A percentile compares a stretch with the other conserved stretches of the same genome.
phyloP scores from a whole-genome alignment of 1,284 basidiomycete genomes.

The Heterobasidion irregulare region DNA sequence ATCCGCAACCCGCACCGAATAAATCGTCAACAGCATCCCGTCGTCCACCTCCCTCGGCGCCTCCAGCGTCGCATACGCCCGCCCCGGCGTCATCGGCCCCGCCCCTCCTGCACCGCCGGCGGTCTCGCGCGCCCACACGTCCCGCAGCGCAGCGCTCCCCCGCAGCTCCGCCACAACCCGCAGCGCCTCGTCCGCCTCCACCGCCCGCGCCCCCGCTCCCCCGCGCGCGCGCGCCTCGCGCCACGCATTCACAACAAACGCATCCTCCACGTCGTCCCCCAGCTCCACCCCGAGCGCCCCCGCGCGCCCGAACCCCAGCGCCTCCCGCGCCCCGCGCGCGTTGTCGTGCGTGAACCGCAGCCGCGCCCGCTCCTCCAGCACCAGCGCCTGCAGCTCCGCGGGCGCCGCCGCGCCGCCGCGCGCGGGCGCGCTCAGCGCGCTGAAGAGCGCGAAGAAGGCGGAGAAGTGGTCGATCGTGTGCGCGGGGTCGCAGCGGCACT shows the following conservation, averaged over 20 bases:
- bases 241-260: conserved; percentile 64
- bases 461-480: conserved; percentile 56
- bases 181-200: conserved; percentile 54
- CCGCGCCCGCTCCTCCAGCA: conserved; percentile 52
- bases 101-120: conserved; percentile 27
- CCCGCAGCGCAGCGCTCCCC: conserved; percentile 38
- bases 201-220: conserved; percentile 28
- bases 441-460: conserved; percentile 41
- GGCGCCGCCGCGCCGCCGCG: conserved; percentile 32
- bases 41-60: conserved; percentile 68
- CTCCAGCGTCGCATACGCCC: conserved; percentile 70
- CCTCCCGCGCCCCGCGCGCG: conserved; percentile 30
- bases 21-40: conserved; percentile 67
- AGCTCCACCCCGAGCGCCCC: conserved; percentile 53
- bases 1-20: conserved; percentile 69
- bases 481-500: conserved; percentile 68
- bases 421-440: conserved; percentile 36
- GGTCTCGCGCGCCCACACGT: conserved; percentile 41
- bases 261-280: conserved; percentile 52
- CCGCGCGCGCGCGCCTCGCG: conserved; percentile 43
- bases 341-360: conserved; percentile 55
- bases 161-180: conserved; percentile 54
- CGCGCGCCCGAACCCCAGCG: conserved; percentile 61
- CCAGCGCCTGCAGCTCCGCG: conserved; percentile 43
- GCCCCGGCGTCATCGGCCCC: conserved; percentile 50